Percentiles rank a stretch among this genome's conserved stretches.
phyloP scores from a whole-genome alignment of 163 green algal species.

The Coccomyxa subellipsoidea region DNA sequence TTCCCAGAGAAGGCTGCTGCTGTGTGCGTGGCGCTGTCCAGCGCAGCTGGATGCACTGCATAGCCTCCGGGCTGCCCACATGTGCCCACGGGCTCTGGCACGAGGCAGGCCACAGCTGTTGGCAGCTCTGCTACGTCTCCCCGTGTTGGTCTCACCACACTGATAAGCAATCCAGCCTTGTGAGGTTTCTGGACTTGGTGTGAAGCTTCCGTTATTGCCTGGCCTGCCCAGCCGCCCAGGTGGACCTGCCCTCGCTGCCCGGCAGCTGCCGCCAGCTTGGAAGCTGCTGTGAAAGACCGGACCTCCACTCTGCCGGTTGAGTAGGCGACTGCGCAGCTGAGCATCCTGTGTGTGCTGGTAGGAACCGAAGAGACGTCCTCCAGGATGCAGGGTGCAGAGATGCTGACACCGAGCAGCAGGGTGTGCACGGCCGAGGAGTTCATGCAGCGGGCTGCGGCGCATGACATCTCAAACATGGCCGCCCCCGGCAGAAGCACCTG shows the following conservation, averaged over 20 bases:
- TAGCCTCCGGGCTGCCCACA: constrained; percentile 23
- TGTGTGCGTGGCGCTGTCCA: constrained; percentile 38
- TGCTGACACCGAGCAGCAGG: neutral
- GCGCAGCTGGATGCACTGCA: constrained; percentile 23
- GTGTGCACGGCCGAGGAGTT: neutral
- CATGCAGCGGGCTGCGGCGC: constrained; percentile 4
- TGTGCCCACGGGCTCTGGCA: neutral
- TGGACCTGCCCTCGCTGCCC: neutral
- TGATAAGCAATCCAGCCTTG: neutral
- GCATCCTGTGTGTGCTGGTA: neutral
- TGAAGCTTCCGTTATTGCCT: neutral
- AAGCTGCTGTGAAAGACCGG: neutral
- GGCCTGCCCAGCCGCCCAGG: neutral
- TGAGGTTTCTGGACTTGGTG: neutral
- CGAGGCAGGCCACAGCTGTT: neutral
- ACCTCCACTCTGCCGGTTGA: neutral
- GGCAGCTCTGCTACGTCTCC: neutral
- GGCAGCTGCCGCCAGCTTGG: neutral
- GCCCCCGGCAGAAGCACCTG: constrained; percentile 20
- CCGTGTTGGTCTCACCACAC: neutral
- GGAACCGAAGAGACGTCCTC: neutral
- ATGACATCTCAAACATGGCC: constrained; percentile 27
- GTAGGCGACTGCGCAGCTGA: neutral
- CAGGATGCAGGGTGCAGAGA: neutral
- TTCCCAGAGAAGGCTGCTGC: constrained; percentile 3